Evolutionary conservation across 352 stramenopile genomes (phyloP), one percentile per base, ranked within the genome.

Genomic region (Aphanomyces euteiches): DNA sequence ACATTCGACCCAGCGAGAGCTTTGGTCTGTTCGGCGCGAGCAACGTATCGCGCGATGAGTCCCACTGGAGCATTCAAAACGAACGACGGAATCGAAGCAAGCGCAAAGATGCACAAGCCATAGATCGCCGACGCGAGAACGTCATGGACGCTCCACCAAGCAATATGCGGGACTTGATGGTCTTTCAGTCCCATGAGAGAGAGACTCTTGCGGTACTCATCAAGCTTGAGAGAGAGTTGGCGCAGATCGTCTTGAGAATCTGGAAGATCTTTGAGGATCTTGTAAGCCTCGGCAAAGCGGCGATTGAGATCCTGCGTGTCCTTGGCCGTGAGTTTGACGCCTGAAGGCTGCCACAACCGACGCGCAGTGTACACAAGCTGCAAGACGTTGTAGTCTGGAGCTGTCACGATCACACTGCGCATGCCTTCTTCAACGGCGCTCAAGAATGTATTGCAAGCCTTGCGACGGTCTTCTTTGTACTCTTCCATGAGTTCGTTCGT

Each of bases 331-430:
- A 96, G 67, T 43, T 87, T 84, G 43, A 93, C 80, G 38, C 90
- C 85, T 53, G 90, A 93, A 61, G 88, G 87, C 75, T 97, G 91
- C 72, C 97, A 99, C 34, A 99, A 79, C 61, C 97, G 88, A 59
- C 97, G 84, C 21, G 94, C 95, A 36, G 95, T 98, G 78, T 98
- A 92, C 50, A 99, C 89, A 12, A 98, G 74, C 81, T 98, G 92
- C 73, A 99, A 82, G 28, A 93, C 94, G 66, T 98, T 92, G 79
- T 99, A 99, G 82, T 98, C 95, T n/a, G 96, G 94, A 43, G 97
- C 94, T 17, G 95, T 98, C 19, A 99, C 95, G 72, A 99, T 98
- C 17, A 99, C 96, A 8, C 85, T 94, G 39, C 88, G 81, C 80
- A 97, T 93, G 43, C 81, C 79, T 70, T 95, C 84, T 66, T 93